Evolutionary conservation across 345 rosid genomes (phyloP), one percentile per base, ranked within the genome.

Genomic region (Salix arbutifolia): DNA sequence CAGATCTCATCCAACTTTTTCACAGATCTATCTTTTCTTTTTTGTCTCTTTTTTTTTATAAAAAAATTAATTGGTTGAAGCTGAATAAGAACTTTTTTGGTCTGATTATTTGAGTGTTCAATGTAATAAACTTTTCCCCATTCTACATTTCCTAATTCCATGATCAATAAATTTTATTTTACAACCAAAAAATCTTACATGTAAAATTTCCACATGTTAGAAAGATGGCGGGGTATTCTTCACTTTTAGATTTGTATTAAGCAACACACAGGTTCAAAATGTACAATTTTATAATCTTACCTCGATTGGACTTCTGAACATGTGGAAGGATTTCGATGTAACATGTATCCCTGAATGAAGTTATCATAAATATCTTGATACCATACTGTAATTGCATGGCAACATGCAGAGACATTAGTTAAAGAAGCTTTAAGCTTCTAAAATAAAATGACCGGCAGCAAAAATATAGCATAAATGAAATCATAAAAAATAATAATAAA

Each of bases 331-430:
- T 93, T 90, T 96, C 99, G 71, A 91, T 85, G 79, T 88, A 93
- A 80, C 96, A 92, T 62, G 99, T 92, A 67, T 96, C 96, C 86
- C 89, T 93, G 71, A 96, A 96, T 40, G 99, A 96, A 70, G 98
- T 93, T 64, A 92, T 78, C 82, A 96, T 89, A 80, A 93, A 89
- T 85, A 96, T 89, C 91, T 88, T 86, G 37, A 93, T 91, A 46
- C 97, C 99, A 85, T 80, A 96, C 97, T 92, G 94, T 87, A 86
- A 76, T 65, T 38, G 80, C 46, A 73, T 37, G 53, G 66, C 31
- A 3, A 71, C 14, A 53, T 38, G 31, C 10, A 28, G 40, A 76
- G 46, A 33, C 33, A 65, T 31, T 69, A 4, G 68, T 70, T 28
- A 72, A 44, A 70, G 28, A 70, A 33, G 67, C 56, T 65, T 28